These are phyloP conservation scores for Byssoonygena ceratinophila DNA, from an alignment of 2,329 filamentous ascomycete genomes.

Conservation along the genomic window DNA sequence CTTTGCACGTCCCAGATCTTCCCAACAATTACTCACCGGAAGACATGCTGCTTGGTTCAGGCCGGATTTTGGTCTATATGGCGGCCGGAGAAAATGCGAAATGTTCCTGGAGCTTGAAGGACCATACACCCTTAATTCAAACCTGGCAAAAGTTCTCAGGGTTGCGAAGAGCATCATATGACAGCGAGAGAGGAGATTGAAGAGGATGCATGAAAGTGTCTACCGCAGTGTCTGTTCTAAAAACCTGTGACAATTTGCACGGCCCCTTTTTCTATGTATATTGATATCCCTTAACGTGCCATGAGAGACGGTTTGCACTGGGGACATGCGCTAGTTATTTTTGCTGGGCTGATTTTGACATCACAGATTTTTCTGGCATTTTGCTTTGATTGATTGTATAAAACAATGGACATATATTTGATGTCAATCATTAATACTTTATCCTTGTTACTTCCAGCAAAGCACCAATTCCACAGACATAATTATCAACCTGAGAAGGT, in stretches of 20 bases:
- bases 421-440: too few relatives aligned
- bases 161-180: neutral
- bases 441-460: too few relatives aligned
- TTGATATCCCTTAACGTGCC: neutral
- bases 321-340: neutral
- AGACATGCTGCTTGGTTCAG: neutral
- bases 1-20: too few relatives aligned
- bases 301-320: neutral
- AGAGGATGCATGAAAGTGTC: neutral
- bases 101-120: neutral
- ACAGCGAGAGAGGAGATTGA: neutral
- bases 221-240: neutral
- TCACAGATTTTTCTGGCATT: too few relatives aligned
- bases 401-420: too few relatives aligned
- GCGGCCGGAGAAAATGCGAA: neutral
- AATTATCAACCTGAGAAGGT: too few relatives aligned
- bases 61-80: too few relatives aligned
- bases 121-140: neutral
- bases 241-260: neutral
- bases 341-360: too few relatives aligned
- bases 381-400: too few relatives aligned
- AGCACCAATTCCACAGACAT: too few relatives aligned
- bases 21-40: too few relatives aligned
- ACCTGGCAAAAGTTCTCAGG: neutral
- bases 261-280: neutral